Conservation (phyloP, 2,329 filamentous ascomycete genomes). For the Claviceps purpurea region DNA sequence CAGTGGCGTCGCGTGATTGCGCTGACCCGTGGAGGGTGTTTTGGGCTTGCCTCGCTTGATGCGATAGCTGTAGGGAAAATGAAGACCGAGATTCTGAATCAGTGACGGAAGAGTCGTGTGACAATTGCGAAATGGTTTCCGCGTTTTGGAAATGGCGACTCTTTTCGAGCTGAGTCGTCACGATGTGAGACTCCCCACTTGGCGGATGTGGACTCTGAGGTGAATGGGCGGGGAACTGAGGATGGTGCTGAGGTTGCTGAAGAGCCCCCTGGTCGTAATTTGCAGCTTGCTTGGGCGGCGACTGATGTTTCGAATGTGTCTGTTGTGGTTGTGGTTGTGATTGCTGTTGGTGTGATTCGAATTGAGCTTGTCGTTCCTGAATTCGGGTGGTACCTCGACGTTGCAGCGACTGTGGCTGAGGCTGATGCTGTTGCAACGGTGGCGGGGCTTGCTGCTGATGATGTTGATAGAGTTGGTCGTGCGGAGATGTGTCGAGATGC, state of each 20-base stretch:
- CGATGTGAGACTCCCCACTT: conserved; percentile 20
- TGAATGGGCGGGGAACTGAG: conserved; percentile 8
- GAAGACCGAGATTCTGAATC: conserved; percentile 32
- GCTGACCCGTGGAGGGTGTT: conserved; percentile 24
- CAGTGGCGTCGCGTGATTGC: conserved; percentile 20
- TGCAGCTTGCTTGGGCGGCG: conserved; percentile 19
- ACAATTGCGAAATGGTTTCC: conserved; percentile 49
- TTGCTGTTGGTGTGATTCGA: conserved; percentile 5
- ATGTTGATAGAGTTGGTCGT: conserved; percentile 30
- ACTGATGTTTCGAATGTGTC: conserved; percentile 1
- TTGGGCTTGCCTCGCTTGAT: conserved; percentile 31
- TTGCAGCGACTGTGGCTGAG: conserved; percentile 16
- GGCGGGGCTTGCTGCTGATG: conserved; percentile 17
- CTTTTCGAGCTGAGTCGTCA: conserved; percentile 22
- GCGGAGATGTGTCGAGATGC: conserved; percentile 27
- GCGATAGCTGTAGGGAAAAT: conserved; percentile 30
- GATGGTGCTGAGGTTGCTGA: conserved; percentile 17
- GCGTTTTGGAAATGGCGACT: conserved; percentile 30
- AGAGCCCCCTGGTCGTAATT: conserved; percentile 19
- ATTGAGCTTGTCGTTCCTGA: conserved; percentile 21
- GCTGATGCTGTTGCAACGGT: conserved; percentile 16
- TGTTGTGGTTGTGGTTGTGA: conserved; percentile 1
- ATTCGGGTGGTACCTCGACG: conserved; percentile 12
- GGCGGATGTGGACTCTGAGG: conserved; percentile 20
- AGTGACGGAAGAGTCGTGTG: conserved; percentile 43